Evolutionary conservation across 2,329 filamentous ascomycete species (phyloP), one percentile per base, ranked within the genome.

Genomic region (Cercospora citrullina): DNA sequence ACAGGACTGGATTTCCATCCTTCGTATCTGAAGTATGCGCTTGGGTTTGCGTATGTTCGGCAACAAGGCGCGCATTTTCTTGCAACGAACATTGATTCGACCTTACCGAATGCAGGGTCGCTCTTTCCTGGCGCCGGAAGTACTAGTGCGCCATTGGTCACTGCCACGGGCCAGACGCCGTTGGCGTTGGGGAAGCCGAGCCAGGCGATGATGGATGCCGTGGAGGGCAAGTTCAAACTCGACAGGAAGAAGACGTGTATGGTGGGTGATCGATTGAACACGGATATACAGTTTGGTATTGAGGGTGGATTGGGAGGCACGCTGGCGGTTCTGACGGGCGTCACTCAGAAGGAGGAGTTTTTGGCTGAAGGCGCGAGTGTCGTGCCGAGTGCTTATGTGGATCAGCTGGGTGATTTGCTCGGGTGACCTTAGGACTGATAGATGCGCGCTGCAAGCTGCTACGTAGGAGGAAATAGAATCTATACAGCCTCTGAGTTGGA

Each of bases 161-260:
- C 91, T 71, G 82, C 83, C 4, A 82, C 81, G 18, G 85, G 85
- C 3, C 81, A 87, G 77, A 85, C 91, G 75, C 94, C 95, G 0
- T 81, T 93, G 33, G 89, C 92, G 3, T 82, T 98, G 48, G 95
- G 95, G 0, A 99, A 99, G 82, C 95, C 95, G 3, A 97, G 93
- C 78, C 93, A 97, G 83, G 94, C 94, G 4, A 99, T 99, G 95
- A 97, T 99, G 94, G 94, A 98, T 79, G 93, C 95, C 3, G 91
- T 99, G 66, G 94, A 98, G 83, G 94, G 94, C 67, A 97, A 96
- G 80, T 97, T 98, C 80, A 86, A 91, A 73, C 90, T 99, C 64
- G 90, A 98, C 79, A 87, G 94, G 42, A 87, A 85, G 68, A 89
- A 89, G 73, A 92, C 95, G 0, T 98, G 95, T 81, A 99, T 99